Base-by-base conservation (phyloP, 805 yeast genomes). In the Yarrowia phangngaensis region DNA sequence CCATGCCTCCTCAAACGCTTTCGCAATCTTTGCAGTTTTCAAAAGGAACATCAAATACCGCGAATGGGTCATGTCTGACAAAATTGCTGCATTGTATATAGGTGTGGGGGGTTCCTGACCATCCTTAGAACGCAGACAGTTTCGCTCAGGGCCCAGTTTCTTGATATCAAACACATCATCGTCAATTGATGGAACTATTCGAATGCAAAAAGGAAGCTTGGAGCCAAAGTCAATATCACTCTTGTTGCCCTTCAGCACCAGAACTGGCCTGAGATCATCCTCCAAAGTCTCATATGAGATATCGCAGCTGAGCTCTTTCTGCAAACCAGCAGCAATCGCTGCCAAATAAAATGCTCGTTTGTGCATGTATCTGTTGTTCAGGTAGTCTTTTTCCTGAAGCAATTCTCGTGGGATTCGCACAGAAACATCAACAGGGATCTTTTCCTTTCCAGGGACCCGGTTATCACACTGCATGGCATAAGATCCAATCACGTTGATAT, bases 291-390 rank as follows among this genome's bases (percentile, higher is more conserved):
- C 76, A 61, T 83, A 90, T 55, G 79, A 76, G 29, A 86, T 54
- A 29, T 68, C 64, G 15, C 86, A 68, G 45, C 76, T 71, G 3
- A 38, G 45, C 19, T 38, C 32, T 0, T 74, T 64, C 30, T 75
- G 72, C 54, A 89, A 68, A 49, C 78, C 72, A 38, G 80, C 80
- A 1, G 94, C 82, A 51, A 92, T 60, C 60, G 79, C 82, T 1
- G 95, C 90, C 50, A 88, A 57, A 60, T 88, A 92, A 56, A 85
- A 90, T 7, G 96, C 79, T 56, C 95, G 75, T 65, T 92, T 92
- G 68, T 90, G 88, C 51, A 87, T 69, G 29, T 92, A 90, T 61
- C 97, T 74, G 68, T 84, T 87, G 67, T 92, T 92, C 58, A 90
- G 70, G 60, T 81, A 86, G 64, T 92, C 98, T 67, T 92, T 92